A percentile compares a stretch with the other conserved stretches of the same genome.
phyloP scores from a whole-genome alignment of 2,329 filamentous ascomycete genomes.

The Fusarium floridanum region DNA sequence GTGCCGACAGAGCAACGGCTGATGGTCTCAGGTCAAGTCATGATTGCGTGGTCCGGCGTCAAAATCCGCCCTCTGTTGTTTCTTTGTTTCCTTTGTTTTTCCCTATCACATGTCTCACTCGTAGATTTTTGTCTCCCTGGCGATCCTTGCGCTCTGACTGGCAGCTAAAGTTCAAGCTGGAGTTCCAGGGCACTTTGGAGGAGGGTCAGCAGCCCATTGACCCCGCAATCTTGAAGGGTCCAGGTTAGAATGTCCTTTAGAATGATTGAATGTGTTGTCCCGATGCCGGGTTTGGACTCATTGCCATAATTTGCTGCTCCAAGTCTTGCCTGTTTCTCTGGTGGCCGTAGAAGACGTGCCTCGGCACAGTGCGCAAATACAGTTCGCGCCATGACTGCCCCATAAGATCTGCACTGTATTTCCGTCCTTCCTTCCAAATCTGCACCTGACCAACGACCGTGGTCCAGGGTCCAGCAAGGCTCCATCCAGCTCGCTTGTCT shows the following conservation, averaged over 20 bases:
- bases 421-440: constrained; percentile 26
- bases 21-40: neutral
- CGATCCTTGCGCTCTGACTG: neutral
- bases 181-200: neutral
- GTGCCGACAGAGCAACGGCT: constrained; percentile 7
- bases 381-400: neutral
- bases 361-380: constrained; percentile 19
- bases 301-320: neutral
- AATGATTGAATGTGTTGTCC: neutral
- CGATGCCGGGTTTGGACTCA: neutral
- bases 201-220: neutral
- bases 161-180: neutral
- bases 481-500: constrained; percentile 8
- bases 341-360: neutral
- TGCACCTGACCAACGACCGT: constrained; percentile 18
- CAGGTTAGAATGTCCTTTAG: neutral
- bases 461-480: constrained; percentile 17
- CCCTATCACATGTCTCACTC: constrained; percentile 13
- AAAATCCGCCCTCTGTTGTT: constrained; percentile 8
- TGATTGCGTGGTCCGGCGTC: constrained; percentile 3
- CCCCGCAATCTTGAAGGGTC: constrained; percentile 8
- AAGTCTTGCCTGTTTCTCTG: neutral
- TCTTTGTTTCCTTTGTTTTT: constrained; percentile 17
- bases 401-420: constrained; percentile 16
- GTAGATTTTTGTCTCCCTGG: constrained; percentile 19